Conservation (phyloP, 139 green algal genomes). For the Coelastrella sp. region DNA sequence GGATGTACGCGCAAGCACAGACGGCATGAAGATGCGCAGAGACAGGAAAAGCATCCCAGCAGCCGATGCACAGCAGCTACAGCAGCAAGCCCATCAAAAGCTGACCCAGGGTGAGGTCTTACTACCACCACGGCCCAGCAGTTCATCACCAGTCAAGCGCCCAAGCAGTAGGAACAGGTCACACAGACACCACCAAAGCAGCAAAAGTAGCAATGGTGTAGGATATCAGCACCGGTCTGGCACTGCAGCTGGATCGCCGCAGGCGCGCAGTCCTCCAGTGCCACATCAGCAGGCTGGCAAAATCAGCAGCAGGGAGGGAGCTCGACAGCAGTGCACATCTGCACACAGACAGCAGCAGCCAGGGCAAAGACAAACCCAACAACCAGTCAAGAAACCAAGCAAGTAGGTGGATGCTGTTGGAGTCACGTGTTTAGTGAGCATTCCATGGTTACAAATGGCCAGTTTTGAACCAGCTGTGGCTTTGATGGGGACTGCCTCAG, state of each 20-base stretch:
- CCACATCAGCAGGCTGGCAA: constrained; percentile 2
- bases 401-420: too few relatives aligned
- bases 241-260: not conserved
- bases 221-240: not conserved
- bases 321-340: too few relatives aligned
- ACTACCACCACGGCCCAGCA: constrained; percentile 13
- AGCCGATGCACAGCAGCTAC: not conserved
- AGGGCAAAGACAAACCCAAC: too few relatives aligned
- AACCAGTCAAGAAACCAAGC: too few relatives aligned
- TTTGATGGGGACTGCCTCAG: too few relatives aligned
- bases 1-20: not conserved
- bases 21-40: not conserved
- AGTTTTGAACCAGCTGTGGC: too few relatives aligned
- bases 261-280: not conserved
- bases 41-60: constrained; percentile 2
- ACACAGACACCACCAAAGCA: constrained; percentile 8
- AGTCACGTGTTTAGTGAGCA: too few relatives aligned
- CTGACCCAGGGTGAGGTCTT: not conserved
- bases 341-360: too few relatives aligned
- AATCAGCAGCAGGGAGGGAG: not conserved
- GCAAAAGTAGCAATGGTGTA: not conserved
- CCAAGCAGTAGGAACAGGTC: not conserved
- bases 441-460: too few relatives aligned
- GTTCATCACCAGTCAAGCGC: constrained; percentile 6
- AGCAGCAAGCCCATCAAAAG: constrained; percentile 2